Evolutionary conservation across 495 filamentous ascomycete species (phyloP), one percentile per base, ranked within the genome.

Genomic region (Penicillium salamii): DNA sequence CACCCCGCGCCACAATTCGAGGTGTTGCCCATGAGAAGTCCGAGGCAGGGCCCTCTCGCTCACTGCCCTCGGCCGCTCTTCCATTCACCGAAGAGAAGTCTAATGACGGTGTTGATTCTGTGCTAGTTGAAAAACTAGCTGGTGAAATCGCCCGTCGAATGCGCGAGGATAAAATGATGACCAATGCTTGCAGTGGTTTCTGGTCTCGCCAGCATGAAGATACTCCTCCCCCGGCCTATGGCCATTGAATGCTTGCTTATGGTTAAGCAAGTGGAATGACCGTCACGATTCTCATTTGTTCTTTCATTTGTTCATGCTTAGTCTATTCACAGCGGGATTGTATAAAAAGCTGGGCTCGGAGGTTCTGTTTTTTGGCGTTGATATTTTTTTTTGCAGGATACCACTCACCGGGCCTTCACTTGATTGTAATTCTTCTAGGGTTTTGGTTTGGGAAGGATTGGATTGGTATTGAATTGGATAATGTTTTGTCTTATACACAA

Each of bases 51-150:
- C 49, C 59, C 11, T 60, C 62, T 14, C 41, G 61, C 42, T 53
- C 63, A 46, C 55, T 70, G 17, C 71, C 67, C n/a, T 67, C 69
- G n/a, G 57, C 61, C 6, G 43, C 59, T 20, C 66, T 77, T 36
- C 64, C 68, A 17, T 72, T 74, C 28, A 61, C 52, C 23, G 55
- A 59, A 21, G 55, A 66, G 11, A 65, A 66, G 7, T 63, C 60
- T 20, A 70, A 72, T 13, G 79, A 83, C 14, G 82, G 90, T 14
- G 70, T 95, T 24, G 88, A 95, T 54, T 86, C 91, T 63, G 87
- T 88, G 0, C 91, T 91, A 81, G 85, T 97, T 55, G 86, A 86
- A 73, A 90, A 91, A 71, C 87, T 98, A 68, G 91, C 92, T 5
- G 81, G 81, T 37, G 92, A 98, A 68, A 91, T 97, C 37, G 90